phyloP scores from a whole-genome alignment of 1,284 basidiomycete species.

The Ganoderma lingzhi region DNA sequence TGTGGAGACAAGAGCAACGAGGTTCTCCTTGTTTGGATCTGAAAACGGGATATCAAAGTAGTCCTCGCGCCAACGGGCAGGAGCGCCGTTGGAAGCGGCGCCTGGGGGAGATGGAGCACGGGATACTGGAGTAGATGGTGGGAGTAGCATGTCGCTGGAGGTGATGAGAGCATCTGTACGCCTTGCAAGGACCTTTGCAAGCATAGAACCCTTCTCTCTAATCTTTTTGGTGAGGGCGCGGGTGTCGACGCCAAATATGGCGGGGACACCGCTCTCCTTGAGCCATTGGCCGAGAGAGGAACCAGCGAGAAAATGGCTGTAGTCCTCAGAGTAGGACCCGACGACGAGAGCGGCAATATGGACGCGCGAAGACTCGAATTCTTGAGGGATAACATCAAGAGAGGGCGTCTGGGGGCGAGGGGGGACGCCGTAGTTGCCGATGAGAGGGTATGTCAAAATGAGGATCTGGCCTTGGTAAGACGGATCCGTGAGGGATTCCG shows the following conservation, averaged over 20 bases:
- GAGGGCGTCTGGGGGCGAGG: constrained; percentile 62
- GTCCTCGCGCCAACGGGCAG: constrained; percentile 75
- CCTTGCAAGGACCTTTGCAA: constrained; percentile 82
- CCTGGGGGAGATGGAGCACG: constrained; percentile 62
- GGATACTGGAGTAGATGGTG: constrained; percentile 53
- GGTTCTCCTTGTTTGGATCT: constrained; percentile 91
- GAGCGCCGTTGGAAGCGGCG: constrained; percentile 12
- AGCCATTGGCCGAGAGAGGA: constrained; percentile 94
- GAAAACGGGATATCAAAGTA: constrained; percentile 86
- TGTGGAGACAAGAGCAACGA: constrained; percentile 92
- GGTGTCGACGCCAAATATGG: constrained; percentile 97
- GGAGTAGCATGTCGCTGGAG: constrained; percentile 20
- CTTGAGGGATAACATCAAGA: constrained; percentile 72
- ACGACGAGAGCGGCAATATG: constrained; percentile 94
- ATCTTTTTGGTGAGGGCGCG: constrained; percentile 97
- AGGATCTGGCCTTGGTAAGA: constrained; percentile 99
- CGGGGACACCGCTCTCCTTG: constrained; percentile 94
- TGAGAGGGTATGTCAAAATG: constrained; percentile 95
- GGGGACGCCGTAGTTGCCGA: constrained; percentile 99
- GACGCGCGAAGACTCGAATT: constrained; percentile 96
- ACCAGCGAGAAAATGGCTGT: constrained; percentile 93
- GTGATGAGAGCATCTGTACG: constrained; percentile 48
- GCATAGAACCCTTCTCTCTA: constrained; percentile 93
- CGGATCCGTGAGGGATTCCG: constrained; percentile 98
- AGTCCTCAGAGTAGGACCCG: constrained; percentile 94